Percentiles rank a stretch among this genome's conserved stretches.
Evolutionary conservation across 306 rosid genomes (phyloP).

Genomic region (Vigna trinervia): DNA sequence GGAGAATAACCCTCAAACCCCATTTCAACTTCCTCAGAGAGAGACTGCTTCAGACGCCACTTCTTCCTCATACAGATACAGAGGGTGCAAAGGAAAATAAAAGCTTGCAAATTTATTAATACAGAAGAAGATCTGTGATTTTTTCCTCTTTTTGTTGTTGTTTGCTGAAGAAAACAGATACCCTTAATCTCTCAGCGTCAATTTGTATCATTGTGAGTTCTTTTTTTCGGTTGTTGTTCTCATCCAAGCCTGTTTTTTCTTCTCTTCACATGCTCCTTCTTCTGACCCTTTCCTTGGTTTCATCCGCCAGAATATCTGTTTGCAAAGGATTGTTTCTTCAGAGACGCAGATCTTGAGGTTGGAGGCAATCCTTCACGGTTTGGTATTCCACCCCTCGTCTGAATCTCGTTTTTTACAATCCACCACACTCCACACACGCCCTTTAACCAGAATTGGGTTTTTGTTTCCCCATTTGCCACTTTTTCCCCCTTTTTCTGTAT

Average conservation of each 20-base stretch:
- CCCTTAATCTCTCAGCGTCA: conserved; percentile 6
- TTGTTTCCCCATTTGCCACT: background rate
- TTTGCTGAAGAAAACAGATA: background rate
- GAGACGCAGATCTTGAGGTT: conserved; percentile 58
- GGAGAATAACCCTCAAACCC: conserved; percentile 42
- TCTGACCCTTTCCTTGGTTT: conserved; percentile 19
- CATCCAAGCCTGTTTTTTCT: conserved; percentile 33
- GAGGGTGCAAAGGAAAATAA: background rate
- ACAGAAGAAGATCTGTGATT: conserved; percentile 50
- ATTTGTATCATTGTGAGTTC: conserved; percentile 52
- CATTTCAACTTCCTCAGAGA: conserved; percentile 11
- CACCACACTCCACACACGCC: background rate
- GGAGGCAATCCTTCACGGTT: conserved; percentile 28
- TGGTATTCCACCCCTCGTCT: background rate
- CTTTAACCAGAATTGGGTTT: conserved; percentile 5
- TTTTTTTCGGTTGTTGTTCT: conserved; percentile 6
- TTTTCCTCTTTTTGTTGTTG: background rate
- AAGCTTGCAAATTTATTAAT: conserved; percentile 34
- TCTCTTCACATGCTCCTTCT: conserved; percentile 16
- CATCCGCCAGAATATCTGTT: conserved; percentile 6
- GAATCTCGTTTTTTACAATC: conserved; percentile 22
- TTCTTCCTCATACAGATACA: background rate
- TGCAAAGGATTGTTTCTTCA: background rate
- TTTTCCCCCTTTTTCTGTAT: background rate
- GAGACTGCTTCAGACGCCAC: conserved; percentile 15